Percentiles rank a stretch among this genome's conserved stretches.
Conservation (phyloP, 164 flowering plant genomes). For the Kalanchoe fedtschenkoi region DNA sequence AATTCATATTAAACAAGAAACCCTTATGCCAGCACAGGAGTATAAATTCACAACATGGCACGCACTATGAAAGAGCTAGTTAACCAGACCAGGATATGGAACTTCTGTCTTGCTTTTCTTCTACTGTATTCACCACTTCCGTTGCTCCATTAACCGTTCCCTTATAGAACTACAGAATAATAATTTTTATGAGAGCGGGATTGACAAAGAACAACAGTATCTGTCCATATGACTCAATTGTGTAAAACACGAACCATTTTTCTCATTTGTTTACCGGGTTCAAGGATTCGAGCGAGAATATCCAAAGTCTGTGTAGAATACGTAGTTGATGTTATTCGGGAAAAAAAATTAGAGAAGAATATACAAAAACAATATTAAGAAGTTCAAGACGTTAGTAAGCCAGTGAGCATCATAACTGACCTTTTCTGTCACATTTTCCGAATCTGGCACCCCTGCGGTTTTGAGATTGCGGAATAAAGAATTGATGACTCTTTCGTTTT, state of each 20-base stretch:
- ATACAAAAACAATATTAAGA: too few species aligned
- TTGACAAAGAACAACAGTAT: not conserved
- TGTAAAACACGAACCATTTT: slow-evolving; percentile 31
- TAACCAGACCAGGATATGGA: not conserved
- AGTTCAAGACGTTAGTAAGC: not conserved
- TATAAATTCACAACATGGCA: not conserved
- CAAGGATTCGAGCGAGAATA: slow-evolving; percentile 59
- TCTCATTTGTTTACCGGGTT: slow-evolving; percentile 59
- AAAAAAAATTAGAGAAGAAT: slow-evolving; percentile 6
- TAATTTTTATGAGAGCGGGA: slow-evolving; percentile 9
- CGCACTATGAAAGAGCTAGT: not conserved
- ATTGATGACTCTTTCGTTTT: slow-evolving; percentile 42
- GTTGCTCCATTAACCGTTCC: slow-evolving; percentile 47
- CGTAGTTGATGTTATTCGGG: slow-evolving; percentile 7
- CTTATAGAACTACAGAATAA: slow-evolving; percentile 43
- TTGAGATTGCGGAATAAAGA: slow-evolving; percentile 41
- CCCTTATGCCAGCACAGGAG: not conserved
- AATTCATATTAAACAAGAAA: not conserved
- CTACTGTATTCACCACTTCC: slow-evolving; percentile 15
- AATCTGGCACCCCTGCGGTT: slow-evolving; percentile 16
- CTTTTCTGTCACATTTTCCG: slow-evolving; percentile 39
- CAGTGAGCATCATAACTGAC: slow-evolving; percentile 16
- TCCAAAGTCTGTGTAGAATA: slow-evolving; percentile 48
- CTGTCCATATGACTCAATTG: not conserved
- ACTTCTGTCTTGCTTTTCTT: not conserved